Percentiles rank a stretch among this genome's conserved stretches.
Conservation (phyloP, 1,284 basidiomycete genomes). For the Ganoderma resinaceum region DNA sequence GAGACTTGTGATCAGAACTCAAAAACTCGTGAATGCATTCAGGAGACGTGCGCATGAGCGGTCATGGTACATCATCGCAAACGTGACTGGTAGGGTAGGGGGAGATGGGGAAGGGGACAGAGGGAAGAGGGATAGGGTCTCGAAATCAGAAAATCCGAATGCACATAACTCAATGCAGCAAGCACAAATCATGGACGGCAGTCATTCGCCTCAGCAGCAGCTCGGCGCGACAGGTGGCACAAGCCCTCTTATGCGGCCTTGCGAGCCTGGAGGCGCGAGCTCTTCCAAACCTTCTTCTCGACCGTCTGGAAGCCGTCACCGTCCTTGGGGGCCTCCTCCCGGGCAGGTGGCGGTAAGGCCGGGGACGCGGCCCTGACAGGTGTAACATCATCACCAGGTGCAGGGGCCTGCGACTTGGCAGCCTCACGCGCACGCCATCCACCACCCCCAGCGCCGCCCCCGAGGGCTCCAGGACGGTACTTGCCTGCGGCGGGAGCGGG, state of each 20-base stretch:
- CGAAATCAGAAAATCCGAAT: conserved; percentile 4
- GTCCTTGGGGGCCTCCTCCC: conserved; percentile 54
- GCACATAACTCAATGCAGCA: conserved; percentile 14
- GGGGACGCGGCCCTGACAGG: conserved; percentile 48
- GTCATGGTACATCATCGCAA: conserved; percentile 12
- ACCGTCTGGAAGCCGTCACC: conserved; percentile 79
- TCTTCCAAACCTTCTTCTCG: conserved; percentile 52
- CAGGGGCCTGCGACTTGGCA: conserved; percentile 45
- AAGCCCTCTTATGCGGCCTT: conserved; percentile 19
- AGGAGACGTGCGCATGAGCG: conserved; percentile 13
- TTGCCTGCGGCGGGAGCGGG: conserved; percentile 47
- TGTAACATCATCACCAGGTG: conserved; percentile 36
- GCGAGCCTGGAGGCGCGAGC: conserved; percentile 43
- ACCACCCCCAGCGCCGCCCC: conserved; percentile 43
- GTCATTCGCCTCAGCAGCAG: conserved; percentile 19
- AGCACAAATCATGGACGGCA: conserved; percentile 29
- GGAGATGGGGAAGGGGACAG: neutral
- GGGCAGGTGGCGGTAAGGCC: conserved; percentile 40
- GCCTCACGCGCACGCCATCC: conserved; percentile 65
- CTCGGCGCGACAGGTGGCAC: conserved; percentile 18
- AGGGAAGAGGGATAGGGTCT: neutral
- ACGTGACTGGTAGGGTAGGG: neutral
- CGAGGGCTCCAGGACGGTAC: conserved; percentile 53
- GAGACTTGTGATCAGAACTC: conserved; percentile 3
- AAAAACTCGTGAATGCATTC: conserved; percentile 23